Evolutionary conservation across 2,329 filamentous ascomycete species (phyloP).

Genomic region (Macrophomina tecta): DNA sequence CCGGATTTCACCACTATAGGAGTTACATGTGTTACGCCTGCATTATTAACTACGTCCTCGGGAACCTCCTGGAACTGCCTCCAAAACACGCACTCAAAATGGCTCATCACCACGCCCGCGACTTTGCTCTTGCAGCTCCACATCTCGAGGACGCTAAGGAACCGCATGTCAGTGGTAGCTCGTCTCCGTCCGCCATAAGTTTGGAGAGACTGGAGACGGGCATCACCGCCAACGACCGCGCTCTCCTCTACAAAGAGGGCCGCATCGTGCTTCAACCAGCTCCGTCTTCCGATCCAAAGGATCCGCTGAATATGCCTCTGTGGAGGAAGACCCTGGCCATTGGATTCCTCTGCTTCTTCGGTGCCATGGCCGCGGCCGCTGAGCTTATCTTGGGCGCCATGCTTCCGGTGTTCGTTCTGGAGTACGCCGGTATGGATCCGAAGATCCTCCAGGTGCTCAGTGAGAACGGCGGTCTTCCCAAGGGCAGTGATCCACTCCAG

Average conservation of each 20-base stretch:
- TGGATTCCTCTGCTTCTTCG: constrained; percentile 32
- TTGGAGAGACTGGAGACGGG: constrained; percentile 10
- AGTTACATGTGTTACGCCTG: constrained; percentile 1
- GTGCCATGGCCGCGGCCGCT: constrained; percentile 37
- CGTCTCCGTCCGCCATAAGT: not conserved
- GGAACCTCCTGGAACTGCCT: constrained; percentile 1
- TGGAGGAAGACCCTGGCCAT: constrained; percentile 31
- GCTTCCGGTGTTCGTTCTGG: constrained; percentile 38
- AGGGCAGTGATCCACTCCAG: constrained; percentile 25
- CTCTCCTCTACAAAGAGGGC: constrained; percentile 27
- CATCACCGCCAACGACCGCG: constrained; percentile 4
- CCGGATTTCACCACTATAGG: not conserved
- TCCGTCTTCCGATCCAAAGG: constrained; percentile 30
- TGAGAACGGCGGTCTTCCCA: constrained; percentile 25
- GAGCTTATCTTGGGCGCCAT: constrained; percentile 39
- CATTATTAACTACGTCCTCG: not conserved
- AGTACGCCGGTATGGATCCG: constrained; percentile 36
- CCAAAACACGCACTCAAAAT: not conserved
- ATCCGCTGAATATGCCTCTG: constrained; percentile 32
- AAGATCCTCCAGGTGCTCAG: constrained; percentile 30
- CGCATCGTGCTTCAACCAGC: constrained; percentile 27
- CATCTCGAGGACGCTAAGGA: not conserved
- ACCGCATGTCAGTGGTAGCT: constrained; percentile 2
- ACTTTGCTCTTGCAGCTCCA: not conserved
- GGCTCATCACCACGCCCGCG: not conserved